These are phyloP conservation scores for Ambrosiella cleistominuta DNA, from an alignment of 2,329 filamentous ascomycete genomes.

Conservation along the genomic window DNA sequence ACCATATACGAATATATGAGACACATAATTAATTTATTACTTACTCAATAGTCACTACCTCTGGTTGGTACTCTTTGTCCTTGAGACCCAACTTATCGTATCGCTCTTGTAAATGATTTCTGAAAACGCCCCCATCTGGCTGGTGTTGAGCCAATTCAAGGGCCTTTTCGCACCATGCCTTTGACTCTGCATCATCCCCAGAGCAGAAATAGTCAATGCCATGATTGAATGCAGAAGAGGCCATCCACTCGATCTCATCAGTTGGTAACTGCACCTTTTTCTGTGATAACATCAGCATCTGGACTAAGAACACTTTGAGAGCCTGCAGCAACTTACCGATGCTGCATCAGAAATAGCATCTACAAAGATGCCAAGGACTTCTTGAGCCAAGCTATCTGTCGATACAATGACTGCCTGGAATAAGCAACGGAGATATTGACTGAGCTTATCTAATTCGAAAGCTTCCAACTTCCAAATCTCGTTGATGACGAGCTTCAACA, in stretches of 20 bases:
- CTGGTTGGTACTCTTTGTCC: background rate
- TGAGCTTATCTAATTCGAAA: conserved; percentile 41
- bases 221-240: conserved; percentile 50
- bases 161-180: conserved; percentile 44
- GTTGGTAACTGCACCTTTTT: conserved; percentile 32
- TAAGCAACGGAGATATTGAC: conserved; percentile 63
- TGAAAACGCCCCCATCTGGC: conserved; percentile 33
- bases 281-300: background rate
- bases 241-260: conserved; percentile 62
- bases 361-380: conserved; percentile 46
- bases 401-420: conserved; percentile 48
- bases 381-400: conserved; percentile 36
- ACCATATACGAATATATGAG: background rate
- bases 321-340: conserved; percentile 22
- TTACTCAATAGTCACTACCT: too few species aligned
- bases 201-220: conserved; percentile 46
- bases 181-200: conserved; percentile 36
- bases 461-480: conserved; percentile 40
- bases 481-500: conserved; percentile 52
- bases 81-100: conserved; percentile 24
- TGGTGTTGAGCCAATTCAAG: conserved; percentile 42
- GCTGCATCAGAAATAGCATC: conserved; percentile 33
- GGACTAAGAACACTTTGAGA: background rate
- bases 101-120: conserved; percentile 26
- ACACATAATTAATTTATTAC: too few species aligned